Base-by-base conservation (phyloP, 345 rosid species). In the Durio zibethinus region DNA sequence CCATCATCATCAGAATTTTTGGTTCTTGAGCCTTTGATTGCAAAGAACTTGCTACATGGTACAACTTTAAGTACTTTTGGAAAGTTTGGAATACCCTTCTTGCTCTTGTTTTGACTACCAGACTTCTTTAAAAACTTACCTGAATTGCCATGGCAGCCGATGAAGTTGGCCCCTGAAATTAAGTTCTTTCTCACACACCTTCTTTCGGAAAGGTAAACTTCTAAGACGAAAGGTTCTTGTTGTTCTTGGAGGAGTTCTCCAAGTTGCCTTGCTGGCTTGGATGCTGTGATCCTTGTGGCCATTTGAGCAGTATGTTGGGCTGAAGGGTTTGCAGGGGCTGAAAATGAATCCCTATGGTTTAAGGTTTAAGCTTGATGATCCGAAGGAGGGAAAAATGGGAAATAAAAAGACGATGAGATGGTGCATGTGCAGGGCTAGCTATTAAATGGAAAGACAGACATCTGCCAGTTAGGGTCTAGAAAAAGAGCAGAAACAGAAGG, bases 141-240 rank as follows among this genome's bases (percentile, higher is more conserved):
- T 52, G 79, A 79, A 79, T 61, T 68, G 4, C 72, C 78, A 70
- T 52, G 78, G 72, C 72, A 21, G 75, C 74, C 10, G 54, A 56
- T 31, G 48, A 25, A 50, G 66, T 35, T 50, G n/a, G 18, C 38
- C 48, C 15, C 69, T 16, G 85, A 60, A 69, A 35, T 73, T 50
- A 68, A 67, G 9, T 74, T 74, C 31, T 79, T 87, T 38, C 54
- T 76, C 5, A 21, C 47, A 72, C 12, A 71, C 53, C 90, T 79
- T 84, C 80, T 86, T 76, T 89, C 90, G 4, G 76, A 54, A 16
- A 88, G 88, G 78, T 82, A 85, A 78, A 65, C 78, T 52, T 87
- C 84, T 10, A 86, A 80, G 31, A 79, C 50, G 69, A 89, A 89
- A 75, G 93, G 93, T 40, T 91, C 95, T 72, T 91, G 91, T 53